A percentile compares a stretch with the other conserved stretches of the same genome.
These are phyloP conservation scores for Albatrellus ellisii DNA, from an alignment of 768 basidiomycete genomes.

Conservation along the genomic window DNA sequence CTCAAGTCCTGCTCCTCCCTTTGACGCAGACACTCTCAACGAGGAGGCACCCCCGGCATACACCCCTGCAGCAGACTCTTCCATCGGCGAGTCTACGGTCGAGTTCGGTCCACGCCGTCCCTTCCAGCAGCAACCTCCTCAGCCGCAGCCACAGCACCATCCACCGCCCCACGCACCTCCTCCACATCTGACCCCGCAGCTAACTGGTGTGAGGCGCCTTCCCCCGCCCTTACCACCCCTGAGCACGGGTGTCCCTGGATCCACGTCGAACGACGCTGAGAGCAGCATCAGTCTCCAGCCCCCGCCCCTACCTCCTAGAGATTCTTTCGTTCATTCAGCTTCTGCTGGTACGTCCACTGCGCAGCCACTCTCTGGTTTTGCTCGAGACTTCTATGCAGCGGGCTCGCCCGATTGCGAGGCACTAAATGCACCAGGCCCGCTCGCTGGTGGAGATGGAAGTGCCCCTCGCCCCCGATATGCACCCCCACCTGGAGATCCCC, in stretches of 20 bases:
- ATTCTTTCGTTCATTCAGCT: not conserved
- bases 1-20: no score
- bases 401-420: slow-evolving; percentile 20
- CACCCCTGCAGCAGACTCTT: slow-evolving; percentile 37
- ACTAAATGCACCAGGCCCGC: not conserved
- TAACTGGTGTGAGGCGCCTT: not conserved
- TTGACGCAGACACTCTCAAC: slow-evolving; percentile 31
- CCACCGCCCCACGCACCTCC: slow-evolving; percentile 12
- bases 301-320: slow-evolving; percentile 11
- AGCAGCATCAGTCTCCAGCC: slow-evolving; percentile 16
- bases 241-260: not conserved
- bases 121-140: slow-evolving; percentile 33
- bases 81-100: slow-evolving; percentile 47
- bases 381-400: slow-evolving; percentile 48
- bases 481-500: slow-evolving; percentile 21
- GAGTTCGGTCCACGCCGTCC: slow-evolving; percentile 51
- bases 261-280: not conserved
- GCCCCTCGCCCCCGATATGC: slow-evolving; percentile 16
- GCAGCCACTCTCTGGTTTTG: slow-evolving; percentile 35
- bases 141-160: slow-evolving; percentile 2
- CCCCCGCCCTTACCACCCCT: slow-evolving; percentile 1
- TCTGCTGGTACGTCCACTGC: slow-evolving; percentile 7
- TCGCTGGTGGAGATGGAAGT: not conserved
- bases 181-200: slow-evolving; percentile 2
- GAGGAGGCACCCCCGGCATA: slow-evolving; percentile 48